A percentile compares a stretch with the other conserved stretches of the same genome.
phyloP scores from a whole-genome alignment of 1,139 yeast genomes.

The Petasospora rhodanensis region DNA sequence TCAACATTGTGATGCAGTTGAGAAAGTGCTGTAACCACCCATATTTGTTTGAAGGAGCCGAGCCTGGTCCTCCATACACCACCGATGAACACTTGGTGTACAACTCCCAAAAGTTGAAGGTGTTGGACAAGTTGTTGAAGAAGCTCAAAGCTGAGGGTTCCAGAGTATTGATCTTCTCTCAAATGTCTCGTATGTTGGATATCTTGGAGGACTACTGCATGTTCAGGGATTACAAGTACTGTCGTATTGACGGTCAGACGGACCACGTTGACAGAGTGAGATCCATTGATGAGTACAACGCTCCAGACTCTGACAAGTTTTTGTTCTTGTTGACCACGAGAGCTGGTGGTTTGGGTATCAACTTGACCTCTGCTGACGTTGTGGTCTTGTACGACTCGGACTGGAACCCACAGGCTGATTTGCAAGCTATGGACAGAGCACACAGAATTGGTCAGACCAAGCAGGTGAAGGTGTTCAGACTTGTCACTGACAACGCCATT shows the following conservation, averaged over 20 bases:
- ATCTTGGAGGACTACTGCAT: conserved; percentile 73
- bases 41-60: conserved; percentile 79
- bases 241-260: conserved; percentile 80
- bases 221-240: conserved; percentile 62
- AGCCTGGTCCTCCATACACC: conserved; percentile 83
- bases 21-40: conserved; percentile 85
- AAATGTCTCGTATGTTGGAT: conserved; percentile 78
- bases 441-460: conserved; percentile 84
- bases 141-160: conserved; percentile 65
- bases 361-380: conserved; percentile 70
- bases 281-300: conserved; percentile 74
- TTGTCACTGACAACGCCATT: conserved; percentile 74
- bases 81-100: conserved; percentile 77
- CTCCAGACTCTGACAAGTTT: conserved; percentile 64
- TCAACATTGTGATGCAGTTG: conserved; percentile 79
- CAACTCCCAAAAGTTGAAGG: conserved; percentile 69
- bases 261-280: conserved; percentile 71
- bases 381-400: conserved; percentile 74
- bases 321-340: conserved; percentile 71
- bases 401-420: conserved; percentile 87
- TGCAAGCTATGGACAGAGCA: conserved; percentile 87
- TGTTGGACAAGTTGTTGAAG: conserved; percentile 61
- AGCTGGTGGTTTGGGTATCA: conserved; percentile 87
- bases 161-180: conserved; percentile 72
- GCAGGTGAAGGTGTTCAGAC: conserved; percentile 72